Evolutionary conservation across 2,329 filamentous ascomycete species (phyloP).

Genomic region (Alternaria angustiovoidea): DNA sequence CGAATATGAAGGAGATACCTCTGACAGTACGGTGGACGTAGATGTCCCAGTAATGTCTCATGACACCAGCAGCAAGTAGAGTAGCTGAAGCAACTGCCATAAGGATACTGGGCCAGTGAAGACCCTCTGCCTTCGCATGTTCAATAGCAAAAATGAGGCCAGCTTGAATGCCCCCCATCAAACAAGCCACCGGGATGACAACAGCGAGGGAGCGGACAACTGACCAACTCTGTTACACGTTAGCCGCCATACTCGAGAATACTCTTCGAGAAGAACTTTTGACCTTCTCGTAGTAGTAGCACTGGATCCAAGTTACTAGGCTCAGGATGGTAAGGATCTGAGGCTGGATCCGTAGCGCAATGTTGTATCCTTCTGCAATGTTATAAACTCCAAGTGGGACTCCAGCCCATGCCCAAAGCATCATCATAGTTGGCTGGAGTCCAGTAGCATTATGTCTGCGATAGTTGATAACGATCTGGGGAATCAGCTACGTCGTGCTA

Average conservation of each 20-base stretch:
- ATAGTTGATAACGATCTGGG: constrained; percentile 74
- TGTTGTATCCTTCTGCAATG: constrained; percentile 62
- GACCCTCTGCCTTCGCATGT: constrained; percentile 53
- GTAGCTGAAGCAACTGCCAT: constrained; percentile 72
- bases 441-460: constrained; percentile 71
- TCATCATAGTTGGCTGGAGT: constrained; percentile 75
- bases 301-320: constrained; percentile 64
- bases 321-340: constrained; percentile 64
- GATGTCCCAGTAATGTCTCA: constrained; percentile 75
- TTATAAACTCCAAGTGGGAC: constrained; percentile 71
- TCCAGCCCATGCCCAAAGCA: constrained; percentile 73
- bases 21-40: constrained; percentile 70
- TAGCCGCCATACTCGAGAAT: neutral
- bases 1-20: constrained; percentile 76
- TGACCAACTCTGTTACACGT: constrained; percentile 59
- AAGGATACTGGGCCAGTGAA: constrained; percentile 69
- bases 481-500: constrained; percentile 62
- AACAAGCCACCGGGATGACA: constrained; percentile 59
- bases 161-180: constrained; percentile 68
- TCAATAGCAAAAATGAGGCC: constrained; percentile 66
- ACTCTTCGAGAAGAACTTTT: neutral
- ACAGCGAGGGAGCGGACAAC: constrained; percentile 59
- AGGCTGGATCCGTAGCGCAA: constrained; percentile 64
- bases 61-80: constrained; percentile 70
- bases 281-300: constrained; percentile 61